Conservation (phyloP, 1,139 yeast genomes). For the Torulaspora globosa region DNA sequence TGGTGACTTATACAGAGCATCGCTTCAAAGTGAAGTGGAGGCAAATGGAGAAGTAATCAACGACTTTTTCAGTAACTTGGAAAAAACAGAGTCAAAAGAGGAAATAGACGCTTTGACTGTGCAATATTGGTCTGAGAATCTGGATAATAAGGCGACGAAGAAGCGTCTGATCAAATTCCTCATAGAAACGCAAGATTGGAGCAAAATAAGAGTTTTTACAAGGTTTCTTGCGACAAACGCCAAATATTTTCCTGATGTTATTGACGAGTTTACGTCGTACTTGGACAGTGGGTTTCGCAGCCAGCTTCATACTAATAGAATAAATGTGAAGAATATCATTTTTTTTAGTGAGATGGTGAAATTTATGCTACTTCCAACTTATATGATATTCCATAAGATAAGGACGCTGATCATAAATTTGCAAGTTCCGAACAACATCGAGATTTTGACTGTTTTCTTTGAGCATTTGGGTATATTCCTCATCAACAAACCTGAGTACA, state of each 20-base stretch:
- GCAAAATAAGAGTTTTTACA: conserved; percentile 48
- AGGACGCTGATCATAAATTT: conserved; percentile 53
- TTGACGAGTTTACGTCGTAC: conserved; percentile 51
- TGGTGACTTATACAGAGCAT: conserved; percentile 20
- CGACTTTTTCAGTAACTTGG: conserved; percentile 45
- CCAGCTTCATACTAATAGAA: conserved; percentile 50
- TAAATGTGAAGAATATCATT: conserved; percentile 55
- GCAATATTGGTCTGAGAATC: conserved; percentile 48
- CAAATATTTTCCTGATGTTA: conserved; percentile 47
- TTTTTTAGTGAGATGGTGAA: conserved; percentile 74
- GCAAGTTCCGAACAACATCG: conserved; percentile 56
- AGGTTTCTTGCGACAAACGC: conserved; percentile 65
- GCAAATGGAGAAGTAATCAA: conserved; percentile 47
- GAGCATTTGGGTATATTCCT: conserved; percentile 73
- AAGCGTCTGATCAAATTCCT: conserved; percentile 58
- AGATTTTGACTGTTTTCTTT: conserved; percentile 59
- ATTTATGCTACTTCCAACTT: conserved; percentile 69
- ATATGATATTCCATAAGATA: conserved; percentile 67
- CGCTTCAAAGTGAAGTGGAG: conserved; percentile 12
- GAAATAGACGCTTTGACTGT: conserved; percentile 55
- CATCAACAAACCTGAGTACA: conserved; percentile 57
- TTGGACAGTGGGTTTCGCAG: conserved; percentile 60
- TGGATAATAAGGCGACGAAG: conserved; percentile 72
- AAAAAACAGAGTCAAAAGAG: conserved; percentile 44
- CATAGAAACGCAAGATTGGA: conserved; percentile 44